Evolutionary conservation across 257 asterid genomes (phyloP).

Genomic region (Osmanthus fragrans): DNA sequence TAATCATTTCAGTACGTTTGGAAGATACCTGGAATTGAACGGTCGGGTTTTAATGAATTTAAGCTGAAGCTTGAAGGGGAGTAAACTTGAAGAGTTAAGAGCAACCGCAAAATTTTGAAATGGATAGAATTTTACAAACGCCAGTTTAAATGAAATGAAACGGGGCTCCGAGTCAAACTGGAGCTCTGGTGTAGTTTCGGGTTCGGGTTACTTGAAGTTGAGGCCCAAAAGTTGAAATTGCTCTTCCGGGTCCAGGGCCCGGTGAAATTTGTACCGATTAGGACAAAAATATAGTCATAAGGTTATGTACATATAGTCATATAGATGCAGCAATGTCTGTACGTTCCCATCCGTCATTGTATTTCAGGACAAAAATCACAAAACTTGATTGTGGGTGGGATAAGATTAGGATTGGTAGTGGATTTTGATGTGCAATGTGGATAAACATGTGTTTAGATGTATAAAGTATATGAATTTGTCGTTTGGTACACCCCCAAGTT

Average conservation of each 20-base stretch:
- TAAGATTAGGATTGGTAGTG: no score
- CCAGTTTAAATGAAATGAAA: neutral
- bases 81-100: constrained; percentile 1
- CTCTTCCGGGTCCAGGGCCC: neutral
- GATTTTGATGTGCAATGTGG: no score
- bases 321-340: no score
- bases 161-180: neutral
- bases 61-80: constrained; percentile 7
- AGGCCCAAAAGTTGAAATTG: neutral
- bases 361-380: no score
- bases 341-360: no score
- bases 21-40: constrained; percentile 27
- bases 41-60: constrained; percentile 9
- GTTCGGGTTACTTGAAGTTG: neutral
- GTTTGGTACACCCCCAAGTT: no score
- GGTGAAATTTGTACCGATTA: neutral
- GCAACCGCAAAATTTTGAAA: constrained; percentile 7
- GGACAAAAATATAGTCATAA: no score
- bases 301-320: neutral
- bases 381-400: no score
- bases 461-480: no score
- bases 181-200: neutral
- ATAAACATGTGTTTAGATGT: no score
- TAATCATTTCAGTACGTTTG: neutral
- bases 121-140: constrained; percentile 7